These are phyloP conservation scores for Kappamyces sp. DNA, from an alignment of 192 early-diverging fungal species.

Conservation along the genomic window DNA sequence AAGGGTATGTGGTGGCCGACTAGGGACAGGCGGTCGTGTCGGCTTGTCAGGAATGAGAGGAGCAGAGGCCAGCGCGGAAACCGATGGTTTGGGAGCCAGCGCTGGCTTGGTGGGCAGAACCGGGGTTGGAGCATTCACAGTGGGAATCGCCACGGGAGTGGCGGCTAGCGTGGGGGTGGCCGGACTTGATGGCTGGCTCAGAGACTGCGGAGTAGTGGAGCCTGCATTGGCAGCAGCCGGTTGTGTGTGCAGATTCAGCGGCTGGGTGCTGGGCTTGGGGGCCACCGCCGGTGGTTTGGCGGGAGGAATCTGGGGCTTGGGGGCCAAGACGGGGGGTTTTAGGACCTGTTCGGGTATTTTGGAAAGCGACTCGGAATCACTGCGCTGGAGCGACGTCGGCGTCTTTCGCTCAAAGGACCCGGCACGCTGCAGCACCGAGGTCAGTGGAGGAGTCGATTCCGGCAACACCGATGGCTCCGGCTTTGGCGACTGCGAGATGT, in stretches of 20 bases:
- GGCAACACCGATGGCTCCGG: not conserved
- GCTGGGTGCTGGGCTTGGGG: too few relatives aligned
- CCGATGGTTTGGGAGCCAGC: not conserved
- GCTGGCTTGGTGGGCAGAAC: not conserved
- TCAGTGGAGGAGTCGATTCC: conserved; percentile 9
- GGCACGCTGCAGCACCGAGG: not conserved
- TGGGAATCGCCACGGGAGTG: not conserved
- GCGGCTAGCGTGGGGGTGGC: not conserved
- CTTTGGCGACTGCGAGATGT: not conserved
- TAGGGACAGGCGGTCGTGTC: conserved; percentile 39
- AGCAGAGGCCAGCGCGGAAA: not conserved
- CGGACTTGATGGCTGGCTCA: not conserved
- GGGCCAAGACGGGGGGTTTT: too few relatives aligned
- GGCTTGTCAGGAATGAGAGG: not conserved
- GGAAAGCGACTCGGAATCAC: too few relatives aligned
- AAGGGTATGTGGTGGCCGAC: conserved; percentile 49
- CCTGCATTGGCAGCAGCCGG: too few relatives aligned
- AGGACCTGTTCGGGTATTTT: too few relatives aligned
- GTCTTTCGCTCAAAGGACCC: too few relatives aligned
- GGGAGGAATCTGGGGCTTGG: too few relatives aligned
- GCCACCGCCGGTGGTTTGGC: too few relatives aligned
- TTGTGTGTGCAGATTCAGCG: too few relatives aligned
- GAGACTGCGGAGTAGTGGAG: too few relatives aligned
- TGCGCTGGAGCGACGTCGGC: too few relatives aligned
- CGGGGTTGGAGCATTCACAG: not conserved